phyloP scores from a whole-genome alignment of 75 land plant species.

The Selaginella tamariscina region DNA sequence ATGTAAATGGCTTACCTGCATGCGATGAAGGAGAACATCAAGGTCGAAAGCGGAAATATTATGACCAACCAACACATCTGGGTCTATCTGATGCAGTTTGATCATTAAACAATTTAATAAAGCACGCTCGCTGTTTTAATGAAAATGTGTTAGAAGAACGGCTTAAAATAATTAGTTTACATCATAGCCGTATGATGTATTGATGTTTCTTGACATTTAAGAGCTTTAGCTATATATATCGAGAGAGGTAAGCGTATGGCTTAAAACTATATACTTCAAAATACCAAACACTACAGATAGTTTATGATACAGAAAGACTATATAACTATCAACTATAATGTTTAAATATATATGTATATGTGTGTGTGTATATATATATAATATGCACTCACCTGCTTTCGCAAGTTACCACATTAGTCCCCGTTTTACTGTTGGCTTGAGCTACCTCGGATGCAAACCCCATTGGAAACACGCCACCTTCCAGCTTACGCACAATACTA shows the following conservation, averaged over 20 bases:
- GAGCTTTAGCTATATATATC: too few relatives aligned
- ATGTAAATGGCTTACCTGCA: conserved; percentile 38
- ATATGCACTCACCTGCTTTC: conserved; percentile 62
- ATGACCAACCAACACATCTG: conserved; percentile 95
- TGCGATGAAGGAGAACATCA: conserved; percentile 86
- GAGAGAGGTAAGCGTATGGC: too few relatives aligned
- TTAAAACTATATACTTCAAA: too few relatives aligned
- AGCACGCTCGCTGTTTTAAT: conserved; percentile 69
- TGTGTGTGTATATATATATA: too few relatives aligned
- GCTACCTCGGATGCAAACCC: conserved; percentile 66
- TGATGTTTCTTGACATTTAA: too few relatives aligned
- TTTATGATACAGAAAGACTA: too few relatives aligned
- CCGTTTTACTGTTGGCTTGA: conserved; percentile 58
- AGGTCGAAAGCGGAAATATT: conserved; percentile 98
- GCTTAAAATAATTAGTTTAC: neutral
- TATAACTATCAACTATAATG: too few relatives aligned
- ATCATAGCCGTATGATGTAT: too few relatives aligned
- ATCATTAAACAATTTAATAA: conserved; percentile 69
- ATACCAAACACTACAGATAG: too few relatives aligned
- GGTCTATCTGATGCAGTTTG: conserved; percentile 77
- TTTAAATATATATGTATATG: too few relatives aligned
- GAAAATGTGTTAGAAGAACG: neutral
- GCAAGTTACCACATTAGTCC: conserved; percentile 34
- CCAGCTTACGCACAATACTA: conserved; percentile 81
- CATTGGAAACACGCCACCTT: conserved; percentile 84